Base-by-base conservation (phyloP, 495 filamentous ascomycete genomes). In the Staphylotrichum longicolle region DNA sequence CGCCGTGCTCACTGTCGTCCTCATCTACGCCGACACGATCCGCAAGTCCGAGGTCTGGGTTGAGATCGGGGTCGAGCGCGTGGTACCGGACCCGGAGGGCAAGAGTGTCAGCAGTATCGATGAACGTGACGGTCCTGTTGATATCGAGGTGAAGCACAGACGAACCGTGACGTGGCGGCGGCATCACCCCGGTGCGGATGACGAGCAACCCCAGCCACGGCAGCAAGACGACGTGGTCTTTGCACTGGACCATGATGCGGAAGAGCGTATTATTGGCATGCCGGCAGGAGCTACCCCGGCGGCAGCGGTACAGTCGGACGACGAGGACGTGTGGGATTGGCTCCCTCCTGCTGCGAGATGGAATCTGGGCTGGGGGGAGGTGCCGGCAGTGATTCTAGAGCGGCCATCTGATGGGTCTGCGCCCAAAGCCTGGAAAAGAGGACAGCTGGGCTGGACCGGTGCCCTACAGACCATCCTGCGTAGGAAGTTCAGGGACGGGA, bases 1-100 rank as follows among this genome's bases (percentile, higher is more conserved):
- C 0, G 62, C 74, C 2, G 42, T 69, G 14, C 12, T 76, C 37
- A 61, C 73, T 33, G 52, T 77, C 1, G 52, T 72, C 10, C 48
- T 78, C 52, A 73, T 78, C 58, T 78, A 78, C 61, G 75, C 75
- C 33, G 76, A 78, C 59, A 73, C 69, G 12, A 71, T 77, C 46
- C 69, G 76, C 60, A 77, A 72, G 68, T 68, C 67, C 15, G 75
- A 78, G 65, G 76, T 78, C 6, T 78, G 76, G 76, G 72, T 78
- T 15, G 76, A 78, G 64, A 70, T 76, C 7, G 62, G 65, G 5
- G 37, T 72, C 5, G 66, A 70, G 20, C 48, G 35, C 2, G 66
- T 68, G 12, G 61, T 61, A 35, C 47, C 64, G 12, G 44, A 3
- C 7, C 35, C 20, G 14, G 46, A 30, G 3, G 32, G 5, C 8